Evolutionary conservation across 1,284 basidiomycete genomes (phyloP).

Genomic region (Pulveroboletus sp.): DNA sequence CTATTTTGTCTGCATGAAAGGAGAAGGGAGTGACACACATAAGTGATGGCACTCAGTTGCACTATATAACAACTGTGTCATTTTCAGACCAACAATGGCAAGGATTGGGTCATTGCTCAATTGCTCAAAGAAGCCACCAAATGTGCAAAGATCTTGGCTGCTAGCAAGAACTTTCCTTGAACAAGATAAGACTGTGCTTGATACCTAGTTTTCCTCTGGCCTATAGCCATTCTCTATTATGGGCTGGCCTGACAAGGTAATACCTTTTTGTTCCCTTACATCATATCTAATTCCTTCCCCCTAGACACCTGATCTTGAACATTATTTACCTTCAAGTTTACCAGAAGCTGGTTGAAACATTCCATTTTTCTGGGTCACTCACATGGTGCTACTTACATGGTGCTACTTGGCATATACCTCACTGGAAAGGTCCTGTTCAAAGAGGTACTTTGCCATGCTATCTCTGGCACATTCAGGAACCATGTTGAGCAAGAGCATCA

Average conservation of each 20-base stretch:
- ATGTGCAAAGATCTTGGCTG: constrained; percentile 76
- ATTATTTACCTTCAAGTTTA: constrained; percentile 87
- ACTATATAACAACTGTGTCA: neutral
- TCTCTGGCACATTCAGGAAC: constrained; percentile 98
- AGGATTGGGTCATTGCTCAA: constrained; percentile 92
- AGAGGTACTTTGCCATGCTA: constrained; percentile 98
- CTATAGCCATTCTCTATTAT: constrained; percentile 98
- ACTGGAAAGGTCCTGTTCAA: constrained; percentile 93
- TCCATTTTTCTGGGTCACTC: constrained; percentile 99
- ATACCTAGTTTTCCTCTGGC: constrained; percentile 99
- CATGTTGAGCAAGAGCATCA: constrained; percentile 99
- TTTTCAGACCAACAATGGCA: constrained; percentile 63
- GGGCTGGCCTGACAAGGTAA: constrained; percentile 93
- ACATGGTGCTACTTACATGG: constrained; percentile 99
- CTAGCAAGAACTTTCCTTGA: constrained; percentile 76
- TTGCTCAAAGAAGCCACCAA: constrained; percentile 78
- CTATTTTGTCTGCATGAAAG: constrained; percentile 90
- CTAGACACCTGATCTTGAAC: constrained; percentile 75
- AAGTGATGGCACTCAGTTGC: constrained; percentile 1
- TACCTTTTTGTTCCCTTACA: neutral
- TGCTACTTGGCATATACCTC: constrained; percentile 87
- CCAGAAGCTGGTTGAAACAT: constrained; percentile 99
- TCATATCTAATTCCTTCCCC: constrained; percentile 7
- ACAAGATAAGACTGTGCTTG: constrained; percentile 97
- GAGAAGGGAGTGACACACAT: constrained; percentile 72